A percentile compares a stretch with the other conserved stretches of the same genome.
phyloP scores from a whole-genome alignment of 179 eudicot genomes.

The Patellifolia procumbens region DNA sequence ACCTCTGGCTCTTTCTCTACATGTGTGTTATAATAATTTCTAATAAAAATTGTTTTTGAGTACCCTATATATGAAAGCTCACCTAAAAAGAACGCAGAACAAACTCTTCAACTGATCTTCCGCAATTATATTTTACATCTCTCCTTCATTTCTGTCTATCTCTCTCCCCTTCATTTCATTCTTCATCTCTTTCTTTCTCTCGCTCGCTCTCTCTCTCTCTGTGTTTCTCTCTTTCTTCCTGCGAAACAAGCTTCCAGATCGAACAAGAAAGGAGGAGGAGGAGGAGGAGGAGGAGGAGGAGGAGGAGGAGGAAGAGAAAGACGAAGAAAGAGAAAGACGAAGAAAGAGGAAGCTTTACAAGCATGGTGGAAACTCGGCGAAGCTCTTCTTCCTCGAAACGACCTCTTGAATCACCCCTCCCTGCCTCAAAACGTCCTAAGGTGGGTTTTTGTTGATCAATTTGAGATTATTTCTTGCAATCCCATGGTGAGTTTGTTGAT shows the following conservation, averaged over 20 bases:
- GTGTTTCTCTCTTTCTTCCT: neutral
- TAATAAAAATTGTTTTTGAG: too few relatives aligned
- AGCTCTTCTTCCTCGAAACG: conserved; percentile 85
- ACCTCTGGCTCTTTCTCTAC: too few relatives aligned
- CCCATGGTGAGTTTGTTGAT: conserved; percentile 13
- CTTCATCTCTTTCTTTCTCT: conserved; percentile 15
- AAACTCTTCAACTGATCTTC: conserved; percentile 36
- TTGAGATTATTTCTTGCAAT: conserved; percentile 15
- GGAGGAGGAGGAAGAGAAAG: neutral
- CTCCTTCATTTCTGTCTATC: conserved; percentile 16
- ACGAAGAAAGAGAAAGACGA: neutral
- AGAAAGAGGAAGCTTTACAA: neutral
- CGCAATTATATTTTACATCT: too few relatives aligned
- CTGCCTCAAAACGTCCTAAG: conserved; percentile 74
- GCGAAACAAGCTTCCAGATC: conserved; percentile 10
- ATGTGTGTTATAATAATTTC: too few relatives aligned
- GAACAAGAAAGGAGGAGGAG: neutral
- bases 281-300: conserved; percentile 10
- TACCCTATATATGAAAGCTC: too few relatives aligned
- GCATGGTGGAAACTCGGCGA: conserved; percentile 88
- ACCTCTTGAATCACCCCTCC: conserved; percentile 53
- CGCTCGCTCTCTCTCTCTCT: conserved; percentile 14
- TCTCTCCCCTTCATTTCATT: too few relatives aligned
- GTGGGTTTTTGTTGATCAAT: conserved; percentile 30
- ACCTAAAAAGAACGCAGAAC: conserved; percentile 31